Evolutionary conservation across 257 asterid species (phyloP), one percentile per base, ranked within the genome.

Genomic region (Rhazya stricta): DNA sequence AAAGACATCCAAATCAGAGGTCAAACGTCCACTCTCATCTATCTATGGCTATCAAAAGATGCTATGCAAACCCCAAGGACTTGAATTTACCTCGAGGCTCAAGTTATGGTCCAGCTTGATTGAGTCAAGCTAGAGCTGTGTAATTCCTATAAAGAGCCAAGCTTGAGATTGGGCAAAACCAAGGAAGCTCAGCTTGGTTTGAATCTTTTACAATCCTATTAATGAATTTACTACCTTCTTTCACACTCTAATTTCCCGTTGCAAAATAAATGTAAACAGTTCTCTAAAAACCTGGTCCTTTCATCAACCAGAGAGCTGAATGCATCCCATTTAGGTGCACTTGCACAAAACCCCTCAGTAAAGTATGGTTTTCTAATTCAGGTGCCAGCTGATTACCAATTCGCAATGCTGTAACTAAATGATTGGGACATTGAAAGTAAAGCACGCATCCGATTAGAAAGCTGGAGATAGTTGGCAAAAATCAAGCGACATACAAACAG

Each of bases 401-500:
- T 29, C 67, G 21, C 29, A 63, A 10, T 69, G 46, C 30, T 29
- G 39, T 4, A 76, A 36, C n/a, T 51, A 37, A 48, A 63, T 15
- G 10, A 56, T 53, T 48, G 21, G 32, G 42, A 51, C 41, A 75
- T 7, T 66, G 32, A 65, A 30, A 25, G 19, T 48, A 70, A 16
- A 3, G 61, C 37, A 73, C 42, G 54, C 50, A 9, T 5, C 9
- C 6, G n/a, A 50, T 36, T 2, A 75, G 23, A 62, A 27, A 53
- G 43, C 5, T 41, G 48, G 3, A 66, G 61, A 74, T 39, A 19
- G 29, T 65, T 27, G 13, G 37, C 27, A 13, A 60, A 58, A 77
- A 68, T 70, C 34, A 57, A 46, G 43, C 60, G 72, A 71, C 80
- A 46, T 77, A 77, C 80, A 77, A 16, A 77, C 80, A 9, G 80